Conservation (phyloP, 1,139 yeast genomes). For the Arxiozyma telluris region DNA sequence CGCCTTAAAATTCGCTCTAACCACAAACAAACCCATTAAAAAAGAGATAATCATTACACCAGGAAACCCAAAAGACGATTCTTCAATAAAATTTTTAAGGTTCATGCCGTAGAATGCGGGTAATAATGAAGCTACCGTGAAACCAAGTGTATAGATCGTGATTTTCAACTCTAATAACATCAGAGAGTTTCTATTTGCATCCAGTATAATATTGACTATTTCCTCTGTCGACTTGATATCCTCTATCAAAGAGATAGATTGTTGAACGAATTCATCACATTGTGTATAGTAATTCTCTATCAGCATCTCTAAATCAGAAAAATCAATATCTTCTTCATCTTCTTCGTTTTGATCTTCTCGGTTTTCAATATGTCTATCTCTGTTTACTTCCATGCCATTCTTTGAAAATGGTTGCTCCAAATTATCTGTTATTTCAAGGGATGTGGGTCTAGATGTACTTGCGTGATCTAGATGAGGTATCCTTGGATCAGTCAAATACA, state of each 20-base stretch:
- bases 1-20: constrained; percentile 34
- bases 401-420: too few relatives aligned
- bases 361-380: constrained; percentile 6
- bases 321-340: constrained; percentile 32
- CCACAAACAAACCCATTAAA: constrained; percentile 35
- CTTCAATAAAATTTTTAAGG: constrained; percentile 81
- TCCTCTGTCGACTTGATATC: constrained; percentile 94
- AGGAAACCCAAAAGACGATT: constrained; percentile 44
- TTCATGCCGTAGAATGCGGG: constrained; percentile 95
- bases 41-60: constrained; percentile 35
- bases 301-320: constrained; percentile 78
- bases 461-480: neutral
- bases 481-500: constrained; percentile 49
- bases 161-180: constrained; percentile 83
- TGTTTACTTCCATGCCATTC: neutral
- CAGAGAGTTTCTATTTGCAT: constrained; percentile 87
- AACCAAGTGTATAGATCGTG: constrained; percentile 78
- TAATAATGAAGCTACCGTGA: constrained; percentile 67
- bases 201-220: constrained; percentile 86
- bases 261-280: constrained; percentile 94
- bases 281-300: constrained; percentile 90
- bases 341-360: neutral
- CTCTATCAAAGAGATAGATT: constrained; percentile 69
- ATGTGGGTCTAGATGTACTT: neutral
- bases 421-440: constrained; percentile 13